A percentile compares a stretch with the other conserved stretches of the same genome.
These are phyloP conservation scores for Ambrosiella beaveri DNA, from an alignment of 2,329 filamentous ascomycete genomes.

Conservation along the genomic window DNA sequence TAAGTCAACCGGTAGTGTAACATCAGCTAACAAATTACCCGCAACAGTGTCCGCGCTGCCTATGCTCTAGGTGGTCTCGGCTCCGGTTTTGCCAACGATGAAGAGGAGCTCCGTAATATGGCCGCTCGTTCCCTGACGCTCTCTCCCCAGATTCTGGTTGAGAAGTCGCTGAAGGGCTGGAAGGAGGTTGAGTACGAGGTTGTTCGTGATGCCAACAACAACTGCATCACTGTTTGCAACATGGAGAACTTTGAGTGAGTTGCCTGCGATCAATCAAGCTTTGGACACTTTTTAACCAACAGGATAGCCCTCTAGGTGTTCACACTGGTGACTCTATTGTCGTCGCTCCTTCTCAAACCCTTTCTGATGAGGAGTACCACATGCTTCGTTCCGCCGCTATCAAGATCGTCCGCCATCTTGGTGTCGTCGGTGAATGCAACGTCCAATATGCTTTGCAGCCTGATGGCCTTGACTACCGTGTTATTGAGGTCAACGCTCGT, in stretches of 20 bases:
- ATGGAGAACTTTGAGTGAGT: constrained; percentile 14
- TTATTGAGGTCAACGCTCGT: constrained; percentile 98
- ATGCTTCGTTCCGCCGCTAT: constrained; percentile 96
- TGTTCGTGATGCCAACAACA: constrained; percentile 89
- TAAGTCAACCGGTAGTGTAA: constrained; percentile 4
- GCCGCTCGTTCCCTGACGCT: constrained; percentile 82
- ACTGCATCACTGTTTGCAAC: constrained; percentile 95
- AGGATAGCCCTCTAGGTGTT: constrained; percentile 69
- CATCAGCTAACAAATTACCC: background rate
- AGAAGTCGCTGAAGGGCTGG: constrained; percentile 98
- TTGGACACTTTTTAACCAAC: constrained; percentile 46
- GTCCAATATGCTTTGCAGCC: constrained; percentile 95
- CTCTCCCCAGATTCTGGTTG: constrained; percentile 89
- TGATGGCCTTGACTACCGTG: constrained; percentile 91
- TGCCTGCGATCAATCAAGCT: constrained; percentile 33
- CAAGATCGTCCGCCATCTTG: constrained; percentile 94
- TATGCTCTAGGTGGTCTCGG: constrained; percentile 93
- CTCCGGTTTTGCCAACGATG: constrained; percentile 87
- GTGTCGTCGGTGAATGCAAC: constrained; percentile 96
- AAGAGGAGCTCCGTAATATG: constrained; percentile 85
- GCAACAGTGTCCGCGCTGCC: constrained; percentile 57
- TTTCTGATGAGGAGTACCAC: constrained; percentile 97
- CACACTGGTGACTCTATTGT: constrained; percentile 99
- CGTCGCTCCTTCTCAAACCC: constrained; percentile 86
- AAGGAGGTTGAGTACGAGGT: constrained; percentile 99